Conservation (phyloP, 1,284 basidiomycete species). For the Ustilago trichophora region DNA sequence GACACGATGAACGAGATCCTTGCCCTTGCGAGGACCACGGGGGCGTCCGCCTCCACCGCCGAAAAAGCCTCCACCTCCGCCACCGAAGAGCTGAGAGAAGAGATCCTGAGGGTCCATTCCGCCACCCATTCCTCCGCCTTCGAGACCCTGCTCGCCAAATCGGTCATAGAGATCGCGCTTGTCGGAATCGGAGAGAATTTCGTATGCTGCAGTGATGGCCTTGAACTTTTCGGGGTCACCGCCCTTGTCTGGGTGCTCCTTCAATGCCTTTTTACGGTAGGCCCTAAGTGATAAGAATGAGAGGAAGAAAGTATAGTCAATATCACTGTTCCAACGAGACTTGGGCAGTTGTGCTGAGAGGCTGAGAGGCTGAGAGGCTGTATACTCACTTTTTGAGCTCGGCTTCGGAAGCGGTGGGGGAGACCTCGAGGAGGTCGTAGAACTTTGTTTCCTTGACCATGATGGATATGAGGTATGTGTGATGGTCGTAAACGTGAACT, state of each 20-base stretch:
- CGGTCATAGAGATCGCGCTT: slow-evolving; percentile 81
- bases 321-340: not conserved
- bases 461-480: slow-evolving; percentile 8
- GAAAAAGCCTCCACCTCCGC: slow-evolving; percentile 73
- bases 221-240: slow-evolving; percentile 96
- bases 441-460: slow-evolving; percentile 60
- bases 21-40: slow-evolving; percentile 91
- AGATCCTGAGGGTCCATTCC: slow-evolving; percentile 98
- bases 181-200: slow-evolving; percentile 88
- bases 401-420: slow-evolving; percentile 50
- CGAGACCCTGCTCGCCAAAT: slow-evolving; percentile 90
- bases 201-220: slow-evolving; percentile 95
- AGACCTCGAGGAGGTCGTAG: slow-evolving; percentile 65
- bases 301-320: slow-evolving; percentile 4
- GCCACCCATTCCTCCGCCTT: slow-evolving; percentile 72
- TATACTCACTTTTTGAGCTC: slow-evolving; percentile 65
- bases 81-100: slow-evolving; percentile 94
- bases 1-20: slow-evolving; percentile 97
- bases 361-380: no score
- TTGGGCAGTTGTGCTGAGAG: no score
- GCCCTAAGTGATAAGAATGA: slow-evolving; percentile 14
- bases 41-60: slow-evolving; percentile 73
- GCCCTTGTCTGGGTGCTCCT: slow-evolving; percentile 89
- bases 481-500: not conserved
- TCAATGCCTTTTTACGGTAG: slow-evolving; percentile 61